Conservation (phyloP, 2,329 filamentous ascomycete species). For the Botrytis aclada region DNA sequence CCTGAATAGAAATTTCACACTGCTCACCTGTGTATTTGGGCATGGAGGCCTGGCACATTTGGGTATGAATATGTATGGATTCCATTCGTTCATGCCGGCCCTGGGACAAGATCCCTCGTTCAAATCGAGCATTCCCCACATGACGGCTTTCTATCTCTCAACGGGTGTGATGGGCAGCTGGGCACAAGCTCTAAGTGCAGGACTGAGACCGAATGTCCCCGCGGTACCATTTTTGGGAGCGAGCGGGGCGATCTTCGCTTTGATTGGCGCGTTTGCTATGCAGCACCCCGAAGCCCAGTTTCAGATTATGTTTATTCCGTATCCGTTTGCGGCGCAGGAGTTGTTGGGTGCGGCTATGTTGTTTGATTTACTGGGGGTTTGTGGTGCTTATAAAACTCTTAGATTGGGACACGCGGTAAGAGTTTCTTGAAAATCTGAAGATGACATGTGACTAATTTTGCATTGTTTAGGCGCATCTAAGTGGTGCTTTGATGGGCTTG, state of each 20-base stretch:
- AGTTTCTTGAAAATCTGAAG: neutral
- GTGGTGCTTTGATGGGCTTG: constrained; percentile 4
- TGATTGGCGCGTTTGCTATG: neutral
- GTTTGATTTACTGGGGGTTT: constrained; percentile 6
- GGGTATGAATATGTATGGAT: constrained; percentile 13
- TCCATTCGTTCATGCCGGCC: constrained; percentile 8
- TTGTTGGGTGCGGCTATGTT: neutral
- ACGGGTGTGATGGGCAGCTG: constrained; percentile 4
- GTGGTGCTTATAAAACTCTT: neutral
- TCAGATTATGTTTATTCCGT: constrained; percentile 6
- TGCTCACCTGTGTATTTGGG: constrained; percentile 10
- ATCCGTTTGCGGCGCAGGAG: neutral
- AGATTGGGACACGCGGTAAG: constrained; percentile 11
- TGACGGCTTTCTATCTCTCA: constrained; percentile 13
- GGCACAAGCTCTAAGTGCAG: constrained; percentile 9
- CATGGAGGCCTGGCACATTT: neutral
- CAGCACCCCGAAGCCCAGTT: neutral
- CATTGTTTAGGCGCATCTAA: constrained; percentile 8
- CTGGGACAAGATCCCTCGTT: neutral
- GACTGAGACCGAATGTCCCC: neutral
- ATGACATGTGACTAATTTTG: neutral
- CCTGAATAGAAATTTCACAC: constrained; percentile 1
- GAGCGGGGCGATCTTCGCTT: neutral
- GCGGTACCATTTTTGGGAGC: constrained; percentile 5
- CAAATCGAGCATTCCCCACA: constrained; percentile 7